A percentile compares a stretch with the other conserved stretches of the same genome.
These are phyloP conservation scores for Vanrija sp. DNA, from an alignment of 1,284 basidiomycete genomes.

Conservation along the genomic window DNA sequence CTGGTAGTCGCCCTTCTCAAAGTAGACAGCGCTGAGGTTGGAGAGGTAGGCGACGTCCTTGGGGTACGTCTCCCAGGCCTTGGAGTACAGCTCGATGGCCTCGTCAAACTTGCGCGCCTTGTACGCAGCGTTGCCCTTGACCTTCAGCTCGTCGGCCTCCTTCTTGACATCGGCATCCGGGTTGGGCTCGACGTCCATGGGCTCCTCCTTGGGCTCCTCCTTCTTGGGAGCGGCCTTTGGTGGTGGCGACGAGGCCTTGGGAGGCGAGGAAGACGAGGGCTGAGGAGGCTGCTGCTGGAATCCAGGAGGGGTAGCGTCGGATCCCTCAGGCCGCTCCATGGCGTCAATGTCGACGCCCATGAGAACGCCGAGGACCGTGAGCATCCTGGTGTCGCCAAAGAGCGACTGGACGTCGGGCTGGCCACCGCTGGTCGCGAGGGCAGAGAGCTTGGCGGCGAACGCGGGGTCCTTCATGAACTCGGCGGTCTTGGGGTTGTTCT, in stretches of 20 bases:
- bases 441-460: conserved; percentile 62
- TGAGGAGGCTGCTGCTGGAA: conserved; percentile 27
- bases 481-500: conserved; percentile 77
- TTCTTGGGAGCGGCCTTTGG: conserved; percentile 50
- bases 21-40: conserved; percentile 84
- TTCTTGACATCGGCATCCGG: conserved; percentile 64
- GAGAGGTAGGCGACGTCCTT: conserved; percentile 93
- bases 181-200: conserved; percentile 67
- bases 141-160: conserved; percentile 72
- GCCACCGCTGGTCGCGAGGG: conserved; percentile 47
- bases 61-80: conserved; percentile 89
- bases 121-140: conserved; percentile 75
- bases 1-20: conserved; percentile 87
- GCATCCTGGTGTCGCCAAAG: conserved; percentile 83
- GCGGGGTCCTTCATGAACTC: conserved; percentile 76
- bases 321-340: conserved; percentile 78
- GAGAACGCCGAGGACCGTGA: conserved; percentile 78
- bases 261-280: conserved; percentile 15
- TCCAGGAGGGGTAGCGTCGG: conserved; percentile 70
- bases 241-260: conserved; percentile 44
- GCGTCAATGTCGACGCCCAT: conserved; percentile 94
- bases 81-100: conserved; percentile 67
- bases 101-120: conserved; percentile 75
- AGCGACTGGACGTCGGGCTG: conserved; percentile 46
- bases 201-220: conserved; percentile 52